A percentile compares a stretch with the other conserved stretches of the same genome.
These are phyloP conservation scores for Cymbopogon flexuosus DNA, from an alignment of 202 grass and related monocot genomes.

Conservation along the genomic window DNA sequence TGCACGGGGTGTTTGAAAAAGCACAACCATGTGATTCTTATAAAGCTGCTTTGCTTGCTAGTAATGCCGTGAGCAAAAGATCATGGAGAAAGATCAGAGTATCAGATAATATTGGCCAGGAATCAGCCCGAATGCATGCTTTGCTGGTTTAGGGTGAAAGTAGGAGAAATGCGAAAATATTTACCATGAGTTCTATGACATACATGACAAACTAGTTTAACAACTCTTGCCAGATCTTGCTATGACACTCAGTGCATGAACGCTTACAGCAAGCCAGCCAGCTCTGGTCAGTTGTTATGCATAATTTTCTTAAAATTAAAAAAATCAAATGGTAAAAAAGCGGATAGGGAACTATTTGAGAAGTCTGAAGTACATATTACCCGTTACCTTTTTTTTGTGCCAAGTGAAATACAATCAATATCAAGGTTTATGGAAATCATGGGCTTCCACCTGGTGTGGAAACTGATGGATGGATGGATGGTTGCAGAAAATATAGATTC, in stretches of 20 bases:
- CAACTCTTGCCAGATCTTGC: neutral
- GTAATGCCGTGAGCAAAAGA: neutral
- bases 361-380: neutral
- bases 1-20: neutral
- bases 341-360: neutral
- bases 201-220: conserved; percentile 8
- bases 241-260: conserved; percentile 1
- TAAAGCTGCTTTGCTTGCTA: neutral
- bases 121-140: neutral
- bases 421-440: neutral
- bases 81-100: neutral
- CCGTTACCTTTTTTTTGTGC: neutral
- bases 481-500: neutral
- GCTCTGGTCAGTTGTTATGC: neutral
- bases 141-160: neutral
- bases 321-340: neutral
- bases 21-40: neutral
- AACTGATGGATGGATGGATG: neutral
- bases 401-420: neutral
- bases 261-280: neutral
- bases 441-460: neutral
- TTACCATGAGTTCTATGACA: neutral
- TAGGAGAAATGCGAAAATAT: neutral
- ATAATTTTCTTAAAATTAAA: neutral
- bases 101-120: neutral